Percentiles rank a stretch among this genome's conserved stretches.
Evolutionary conservation across 2,329 filamentous ascomycete species (phyloP).

Genomic region (Drechslerella coelobrocha): DNA sequence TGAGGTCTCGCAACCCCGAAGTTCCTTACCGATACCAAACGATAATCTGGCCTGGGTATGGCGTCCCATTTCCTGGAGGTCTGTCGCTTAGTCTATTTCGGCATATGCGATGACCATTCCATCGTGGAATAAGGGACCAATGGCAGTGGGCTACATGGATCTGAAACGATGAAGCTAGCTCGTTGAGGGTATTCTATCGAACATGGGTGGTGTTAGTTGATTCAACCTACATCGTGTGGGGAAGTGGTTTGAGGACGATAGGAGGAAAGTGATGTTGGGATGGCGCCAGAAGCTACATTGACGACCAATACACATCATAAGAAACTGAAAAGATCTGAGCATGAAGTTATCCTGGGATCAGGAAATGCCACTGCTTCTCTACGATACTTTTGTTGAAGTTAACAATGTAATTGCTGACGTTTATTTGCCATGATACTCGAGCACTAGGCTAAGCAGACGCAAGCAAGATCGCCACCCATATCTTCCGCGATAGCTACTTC

Average conservation of each 20-base stretch:
- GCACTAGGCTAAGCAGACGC: neutral
- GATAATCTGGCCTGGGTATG: conserved; percentile 33
- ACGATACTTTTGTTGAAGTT: neutral
- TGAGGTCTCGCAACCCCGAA: conserved; percentile 10
- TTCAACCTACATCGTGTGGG: conserved; percentile 3
- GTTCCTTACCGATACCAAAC: conserved; percentile 19
- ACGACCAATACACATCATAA: conserved; percentile 31
- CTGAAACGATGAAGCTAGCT: conserved; percentile 21
- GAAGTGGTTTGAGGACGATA: conserved; percentile 31
- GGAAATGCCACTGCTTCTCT: neutral
- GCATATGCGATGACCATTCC: neutral
- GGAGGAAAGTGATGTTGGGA: conserved; percentile 1
- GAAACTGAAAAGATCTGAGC: conserved; percentile 52
- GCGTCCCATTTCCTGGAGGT: conserved; percentile 34
- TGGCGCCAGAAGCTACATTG: conserved; percentile 39
- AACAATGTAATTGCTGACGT: neutral
- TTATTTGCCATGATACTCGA: neutral
- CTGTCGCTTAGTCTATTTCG: neutral
- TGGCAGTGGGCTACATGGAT: conserved; percentile 43
- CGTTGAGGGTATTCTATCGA: conserved; percentile 19
- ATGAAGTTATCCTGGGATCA: conserved; percentile 9
- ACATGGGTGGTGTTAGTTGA: conserved; percentile 14
- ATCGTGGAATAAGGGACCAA: conserved; percentile 43
- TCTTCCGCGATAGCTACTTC: neutral
- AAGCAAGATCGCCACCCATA: neutral